Evolutionary conservation across 257 asterid genomes (phyloP).

Genomic region (Linaria vulgaris): DNA sequence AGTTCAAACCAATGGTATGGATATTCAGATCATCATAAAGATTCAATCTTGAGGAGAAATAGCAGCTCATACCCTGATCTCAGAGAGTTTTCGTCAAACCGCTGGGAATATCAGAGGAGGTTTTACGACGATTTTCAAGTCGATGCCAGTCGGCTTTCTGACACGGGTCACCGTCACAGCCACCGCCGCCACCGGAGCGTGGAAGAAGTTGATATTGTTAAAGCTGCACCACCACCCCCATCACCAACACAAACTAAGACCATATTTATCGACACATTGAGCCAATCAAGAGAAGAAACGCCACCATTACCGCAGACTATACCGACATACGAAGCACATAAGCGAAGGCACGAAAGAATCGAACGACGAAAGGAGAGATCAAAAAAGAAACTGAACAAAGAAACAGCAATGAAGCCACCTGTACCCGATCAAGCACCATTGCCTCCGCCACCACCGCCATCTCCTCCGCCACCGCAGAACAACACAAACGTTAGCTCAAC

Average conservation of each 20-base stretch:
- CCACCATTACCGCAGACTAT: too few species aligned
- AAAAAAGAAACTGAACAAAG: too few species aligned
- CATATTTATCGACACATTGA: slow-evolving; percentile 46
- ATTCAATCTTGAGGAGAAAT: slow-evolving; percentile 44
- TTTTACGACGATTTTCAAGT: slow-evolving; percentile 56
- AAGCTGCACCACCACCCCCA: slow-evolving; percentile 21
- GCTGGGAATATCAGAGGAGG: slow-evolving; percentile 36
- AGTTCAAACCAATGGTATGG: slow-evolving; percentile 28
- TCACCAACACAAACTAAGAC: slow-evolving; percentile 27
- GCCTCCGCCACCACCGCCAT: slow-evolving; percentile 2
- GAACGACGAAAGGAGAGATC: too few species aligned
- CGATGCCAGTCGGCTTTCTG: slow-evolving; percentile 38
- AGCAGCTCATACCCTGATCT: slow-evolving; percentile 88
- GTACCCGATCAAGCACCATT: too few species aligned
- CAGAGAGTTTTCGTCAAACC: slow-evolving; percentile 45
- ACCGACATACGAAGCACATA: too few species aligned
- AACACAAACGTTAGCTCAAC: too few species aligned
- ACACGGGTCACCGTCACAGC: slow-evolving; percentile 25
- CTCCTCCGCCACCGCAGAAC: slow-evolving; percentile 42
- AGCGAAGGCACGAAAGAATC: too few species aligned
- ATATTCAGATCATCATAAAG: background rate
- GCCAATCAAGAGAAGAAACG: slow-evolving; percentile 22
- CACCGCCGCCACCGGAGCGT: slow-evolving; percentile 70
- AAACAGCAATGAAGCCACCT: too few species aligned
- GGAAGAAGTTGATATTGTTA: slow-evolving; percentile 37